Evolutionary conservation across 1,284 basidiomycete genomes (phyloP).

Genomic region (Malassezia furfur): DNA sequence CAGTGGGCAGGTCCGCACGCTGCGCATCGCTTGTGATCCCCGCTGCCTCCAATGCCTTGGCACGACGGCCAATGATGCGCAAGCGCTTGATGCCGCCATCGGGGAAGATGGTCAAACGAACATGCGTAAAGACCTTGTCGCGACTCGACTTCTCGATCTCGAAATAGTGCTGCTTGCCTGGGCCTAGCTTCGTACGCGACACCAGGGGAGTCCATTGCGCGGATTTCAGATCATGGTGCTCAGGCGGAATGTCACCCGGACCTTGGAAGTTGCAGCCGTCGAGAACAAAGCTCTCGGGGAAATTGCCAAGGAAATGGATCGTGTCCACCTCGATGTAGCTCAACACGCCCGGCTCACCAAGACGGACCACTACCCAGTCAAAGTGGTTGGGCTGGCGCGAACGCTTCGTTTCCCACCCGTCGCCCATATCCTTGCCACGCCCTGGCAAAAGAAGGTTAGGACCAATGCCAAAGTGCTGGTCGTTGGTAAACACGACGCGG

Average conservation of each 20-base stretch:
- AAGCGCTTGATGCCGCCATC: constrained; percentile 93
- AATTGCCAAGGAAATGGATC: constrained; percentile 91
- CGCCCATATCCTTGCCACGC: constrained; percentile 80
- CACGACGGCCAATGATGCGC: constrained; percentile 65
- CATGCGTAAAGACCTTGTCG: constrained; percentile 62
- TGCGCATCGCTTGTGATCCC: constrained; percentile 19
- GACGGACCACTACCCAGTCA: constrained; percentile 81
- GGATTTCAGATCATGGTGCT: constrained; percentile 13
- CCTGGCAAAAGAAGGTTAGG: constrained; percentile 84
- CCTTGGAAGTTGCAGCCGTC: constrained; percentile 56
- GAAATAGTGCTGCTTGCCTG: constrained; percentile 82
- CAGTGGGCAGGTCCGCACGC: constrained; percentile 21
- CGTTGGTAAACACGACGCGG: constrained; percentile 61
- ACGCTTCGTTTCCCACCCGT: constrained; percentile 96
- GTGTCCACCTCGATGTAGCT: constrained; percentile 82
- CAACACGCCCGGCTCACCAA: constrained; percentile 60
- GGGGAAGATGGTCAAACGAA: constrained; percentile 79
- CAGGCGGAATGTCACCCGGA: constrained; percentile 19
- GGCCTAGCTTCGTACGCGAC: constrained; percentile 68
- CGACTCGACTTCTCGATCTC: constrained; percentile 55
- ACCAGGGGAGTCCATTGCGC: constrained; percentile 65
- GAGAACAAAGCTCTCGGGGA: constrained; percentile 69
- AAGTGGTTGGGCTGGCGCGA: constrained; percentile 68
- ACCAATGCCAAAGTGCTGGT: constrained; percentile 90
- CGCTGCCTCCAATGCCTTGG: constrained; percentile 25